Conservation (phyloP, 169 alveolate species). For the Babesia caballi region DNA sequence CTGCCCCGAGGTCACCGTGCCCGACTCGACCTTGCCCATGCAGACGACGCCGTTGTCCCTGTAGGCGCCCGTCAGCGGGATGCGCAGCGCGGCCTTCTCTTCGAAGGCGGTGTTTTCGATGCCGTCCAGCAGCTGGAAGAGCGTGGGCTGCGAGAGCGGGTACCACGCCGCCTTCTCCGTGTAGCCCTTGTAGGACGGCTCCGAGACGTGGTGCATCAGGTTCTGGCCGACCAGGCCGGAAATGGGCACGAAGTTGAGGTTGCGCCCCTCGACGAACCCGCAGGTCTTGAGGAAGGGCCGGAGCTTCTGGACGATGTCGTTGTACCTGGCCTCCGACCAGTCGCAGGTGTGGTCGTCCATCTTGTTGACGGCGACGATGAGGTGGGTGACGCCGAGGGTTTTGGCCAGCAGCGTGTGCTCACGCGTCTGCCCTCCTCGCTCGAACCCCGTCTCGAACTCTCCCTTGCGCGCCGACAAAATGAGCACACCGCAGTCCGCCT, state of each 20-base stretch:
- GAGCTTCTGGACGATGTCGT: slow-evolving; percentile 80
- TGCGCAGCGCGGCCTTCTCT: slow-evolving; percentile 81
- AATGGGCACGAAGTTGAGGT: slow-evolving; percentile 92
- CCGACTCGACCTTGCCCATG: slow-evolving; percentile 89
- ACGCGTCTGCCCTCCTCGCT: slow-evolving; percentile 98
- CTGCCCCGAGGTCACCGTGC: slow-evolving; percentile 76
- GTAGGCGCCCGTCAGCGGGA: slow-evolving; percentile 89
- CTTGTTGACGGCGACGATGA: slow-evolving; percentile 96
- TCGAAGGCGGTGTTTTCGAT: slow-evolving; percentile 75
- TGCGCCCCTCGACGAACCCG: slow-evolving; percentile 86
- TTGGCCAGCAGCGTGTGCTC: slow-evolving; percentile 99
- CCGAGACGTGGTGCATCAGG: slow-evolving; percentile 81
- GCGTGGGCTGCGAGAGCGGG: slow-evolving; percentile 78
- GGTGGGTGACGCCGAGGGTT: slow-evolving; percentile 93
- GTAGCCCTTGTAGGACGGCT: slow-evolving; percentile 53
- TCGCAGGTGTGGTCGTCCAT: slow-evolving; percentile 98
- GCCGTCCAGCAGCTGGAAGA: slow-evolving; percentile 80
- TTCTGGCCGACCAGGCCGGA: slow-evolving; percentile 97
- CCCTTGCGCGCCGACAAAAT: slow-evolving; percentile 95
- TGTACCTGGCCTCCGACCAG: slow-evolving; percentile 91
- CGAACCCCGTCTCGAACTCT: slow-evolving; percentile 99
- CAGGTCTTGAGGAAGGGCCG: slow-evolving; percentile 88
- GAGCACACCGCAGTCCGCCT: slow-evolving; percentile 99
- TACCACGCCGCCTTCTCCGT: slow-evolving; percentile 75
- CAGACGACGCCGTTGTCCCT: slow-evolving; percentile 89